These are phyloP conservation scores for Ormosia semicastrata DNA, from an alignment of 306 rosid species.

Conservation along the genomic window DNA sequence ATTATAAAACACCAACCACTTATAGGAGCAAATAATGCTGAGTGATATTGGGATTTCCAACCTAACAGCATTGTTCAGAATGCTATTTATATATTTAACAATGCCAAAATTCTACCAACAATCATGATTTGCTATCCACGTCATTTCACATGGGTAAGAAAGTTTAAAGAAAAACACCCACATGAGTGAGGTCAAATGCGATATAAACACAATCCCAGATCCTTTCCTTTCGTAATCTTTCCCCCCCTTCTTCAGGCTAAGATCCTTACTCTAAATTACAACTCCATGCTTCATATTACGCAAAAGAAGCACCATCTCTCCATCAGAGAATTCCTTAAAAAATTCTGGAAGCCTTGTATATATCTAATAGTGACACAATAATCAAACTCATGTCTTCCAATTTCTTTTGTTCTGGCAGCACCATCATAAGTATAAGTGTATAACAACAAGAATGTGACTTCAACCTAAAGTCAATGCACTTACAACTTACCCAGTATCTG, in stretches of 20 bases:
- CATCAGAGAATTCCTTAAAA: constrained; percentile 1
- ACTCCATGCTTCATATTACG: constrained; percentile 21
- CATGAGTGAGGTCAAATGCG: constrained; percentile 36
- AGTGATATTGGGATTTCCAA: constrained; percentile 24
- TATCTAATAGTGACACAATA: constrained; percentile 5
- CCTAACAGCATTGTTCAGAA: constrained; percentile 29
- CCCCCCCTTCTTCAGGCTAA: not conserved
- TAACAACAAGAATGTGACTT: constrained; percentile 23
- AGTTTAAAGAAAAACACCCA: constrained; percentile 18
- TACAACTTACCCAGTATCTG: constrained; percentile 82
- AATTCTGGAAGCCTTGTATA: not conserved
- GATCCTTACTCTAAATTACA: not conserved
- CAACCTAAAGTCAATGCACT: constrained; percentile 31
- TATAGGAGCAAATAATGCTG: not conserved
- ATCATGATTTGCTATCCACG: constrained; percentile 15
- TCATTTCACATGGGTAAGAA: constrained; percentile 22
- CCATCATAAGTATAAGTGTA: not conserved
- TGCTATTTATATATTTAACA: not conserved
- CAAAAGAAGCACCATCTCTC: constrained; percentile 7
- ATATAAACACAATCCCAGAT: constrained; percentile 5
- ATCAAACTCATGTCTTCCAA: not conserved
- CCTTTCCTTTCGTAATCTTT: not conserved
- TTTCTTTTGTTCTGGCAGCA: constrained; percentile 17
- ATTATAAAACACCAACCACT: not conserved
- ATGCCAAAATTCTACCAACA: constrained; percentile 3